A percentile compares a stretch with the other conserved stretches of the same genome.
Conservation (phyloP, 2,329 filamentous ascomycete genomes). For the Diplodia corticola region DNA sequence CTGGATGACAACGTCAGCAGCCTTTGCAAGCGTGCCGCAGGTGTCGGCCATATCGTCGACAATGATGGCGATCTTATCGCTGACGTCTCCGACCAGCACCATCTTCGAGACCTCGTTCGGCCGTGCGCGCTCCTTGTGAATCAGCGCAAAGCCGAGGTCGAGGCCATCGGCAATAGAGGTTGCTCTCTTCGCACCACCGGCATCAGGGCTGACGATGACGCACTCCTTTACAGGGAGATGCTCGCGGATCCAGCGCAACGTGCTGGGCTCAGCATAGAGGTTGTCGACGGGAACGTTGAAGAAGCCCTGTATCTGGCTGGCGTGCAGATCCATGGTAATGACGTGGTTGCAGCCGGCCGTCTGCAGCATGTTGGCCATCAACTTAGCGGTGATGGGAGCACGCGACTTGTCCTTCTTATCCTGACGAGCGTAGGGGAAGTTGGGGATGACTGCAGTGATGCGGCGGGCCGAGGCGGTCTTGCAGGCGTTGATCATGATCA, state of each 20-base stretch:
- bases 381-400: slow-evolving; percentile 92
- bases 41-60: slow-evolving; percentile 99
- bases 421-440: slow-evolving; percentile 94
- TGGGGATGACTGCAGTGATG: slow-evolving; percentile 93
- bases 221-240: slow-evolving; percentile 79
- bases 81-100: slow-evolving; percentile 93
- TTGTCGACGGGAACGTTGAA: slow-evolving; percentile 83
- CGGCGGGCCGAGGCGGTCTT: slow-evolving; percentile 80
- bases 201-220: slow-evolving; percentile 93
- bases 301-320: slow-evolving; percentile 92
- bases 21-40: slow-evolving; percentile 85
- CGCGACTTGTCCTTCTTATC: slow-evolving; percentile 97
- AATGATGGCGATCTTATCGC: slow-evolving; percentile 88
- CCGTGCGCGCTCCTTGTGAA: slow-evolving; percentile 94
- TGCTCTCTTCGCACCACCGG: slow-evolving; percentile 90
- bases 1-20: slow-evolving; percentile 82
- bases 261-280: slow-evolving; percentile 90
- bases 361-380: slow-evolving; percentile 97
- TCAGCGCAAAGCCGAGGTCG: slow-evolving; percentile 87
- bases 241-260: slow-evolving; percentile 86
- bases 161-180: slow-evolving; percentile 91
- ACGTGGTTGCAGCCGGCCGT: slow-evolving; percentile 91
- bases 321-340: slow-evolving; percentile 95
- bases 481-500: slow-evolving; percentile 98
- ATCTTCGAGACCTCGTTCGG: slow-evolving; percentile 89